These are phyloP conservation scores for Lithospermum erythrorhizon DNA, from an alignment of 257 asterid genomes.

Conservation along the genomic window DNA sequence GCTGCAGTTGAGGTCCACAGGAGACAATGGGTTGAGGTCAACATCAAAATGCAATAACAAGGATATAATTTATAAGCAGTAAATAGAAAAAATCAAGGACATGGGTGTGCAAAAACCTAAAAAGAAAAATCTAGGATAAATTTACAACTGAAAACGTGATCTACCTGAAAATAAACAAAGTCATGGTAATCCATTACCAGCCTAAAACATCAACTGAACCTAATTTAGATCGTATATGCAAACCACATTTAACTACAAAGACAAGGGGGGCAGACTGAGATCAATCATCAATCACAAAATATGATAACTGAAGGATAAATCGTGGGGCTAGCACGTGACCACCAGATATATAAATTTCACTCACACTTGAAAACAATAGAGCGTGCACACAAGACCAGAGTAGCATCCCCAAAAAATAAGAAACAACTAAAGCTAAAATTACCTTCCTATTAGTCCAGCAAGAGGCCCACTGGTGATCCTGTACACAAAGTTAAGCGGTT, in stretches of 20 bases:
- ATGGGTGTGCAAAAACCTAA: not conserved
- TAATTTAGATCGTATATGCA: not conserved
- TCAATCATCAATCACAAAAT: no score
- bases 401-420: not conserved
- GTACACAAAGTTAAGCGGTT: conserved; percentile 11
- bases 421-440: not conserved
- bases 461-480: conserved; percentile 96
- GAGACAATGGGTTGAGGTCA: conserved; percentile 4
- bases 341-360: not conserved
- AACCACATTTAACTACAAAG: not conserved
- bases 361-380: not conserved
- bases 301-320: no score
- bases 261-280: not conserved
- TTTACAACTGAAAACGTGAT: no score
- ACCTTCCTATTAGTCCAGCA: conserved; percentile 98
- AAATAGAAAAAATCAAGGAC: not conserved
- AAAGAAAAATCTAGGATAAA: no score
- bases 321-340: not conserved
- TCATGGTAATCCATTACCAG: no score
- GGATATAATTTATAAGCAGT: not conserved
- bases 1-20: conserved; percentile 42
- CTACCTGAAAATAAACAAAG: no score
- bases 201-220: no score
- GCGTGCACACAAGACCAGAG: not conserved
- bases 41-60: conserved; percentile 3